Evolutionary conservation across 352 stramenopile species (phyloP).

Genomic region (Phytophthora megakarya): DNA sequence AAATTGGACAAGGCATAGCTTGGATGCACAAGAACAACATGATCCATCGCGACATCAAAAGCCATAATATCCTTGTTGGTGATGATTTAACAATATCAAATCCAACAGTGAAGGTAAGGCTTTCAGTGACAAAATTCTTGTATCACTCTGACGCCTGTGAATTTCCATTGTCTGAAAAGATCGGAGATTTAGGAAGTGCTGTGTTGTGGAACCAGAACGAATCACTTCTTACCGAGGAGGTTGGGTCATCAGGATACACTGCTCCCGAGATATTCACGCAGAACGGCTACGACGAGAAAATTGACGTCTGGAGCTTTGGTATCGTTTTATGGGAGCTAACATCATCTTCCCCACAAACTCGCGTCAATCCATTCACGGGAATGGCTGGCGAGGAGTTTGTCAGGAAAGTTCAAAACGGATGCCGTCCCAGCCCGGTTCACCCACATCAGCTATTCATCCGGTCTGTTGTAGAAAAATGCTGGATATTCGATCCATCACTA

Average conservation of each 20-base stretch:
- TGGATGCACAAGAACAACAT: conserved; percentile 44
- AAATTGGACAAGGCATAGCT: conserved; percentile 37
- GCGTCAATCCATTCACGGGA: conserved; percentile 39
- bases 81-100: conserved; percentile 11
- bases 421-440: conserved; percentile 20
- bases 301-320: conserved; percentile 56
- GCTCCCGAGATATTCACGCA: conserved; percentile 49
- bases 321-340: conserved; percentile 52
- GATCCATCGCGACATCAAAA: conserved; percentile 54
- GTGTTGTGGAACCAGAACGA: conserved; percentile 15
- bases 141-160: too few relatives aligned
- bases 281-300: conserved; percentile 45
- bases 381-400: conserved; percentile 39
- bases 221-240: conserved; percentile 32
- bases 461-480: conserved; percentile 36
- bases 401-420: conserved; percentile 23
- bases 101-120: conserved; percentile 38
- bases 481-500: conserved; percentile 32
- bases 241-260: conserved; percentile 50
- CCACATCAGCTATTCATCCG: conserved; percentile 16
- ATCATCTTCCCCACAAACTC: conserved; percentile 3
- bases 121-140: neutral
- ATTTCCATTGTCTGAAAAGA: conserved; percentile 12
- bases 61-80: conserved; percentile 46
- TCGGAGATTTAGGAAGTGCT: conserved; percentile 47